Evolutionary conservation across 148 eudicot species (phyloP), one percentile per base, ranked within the genome.

Genomic region (Cornus suecica): DNA sequence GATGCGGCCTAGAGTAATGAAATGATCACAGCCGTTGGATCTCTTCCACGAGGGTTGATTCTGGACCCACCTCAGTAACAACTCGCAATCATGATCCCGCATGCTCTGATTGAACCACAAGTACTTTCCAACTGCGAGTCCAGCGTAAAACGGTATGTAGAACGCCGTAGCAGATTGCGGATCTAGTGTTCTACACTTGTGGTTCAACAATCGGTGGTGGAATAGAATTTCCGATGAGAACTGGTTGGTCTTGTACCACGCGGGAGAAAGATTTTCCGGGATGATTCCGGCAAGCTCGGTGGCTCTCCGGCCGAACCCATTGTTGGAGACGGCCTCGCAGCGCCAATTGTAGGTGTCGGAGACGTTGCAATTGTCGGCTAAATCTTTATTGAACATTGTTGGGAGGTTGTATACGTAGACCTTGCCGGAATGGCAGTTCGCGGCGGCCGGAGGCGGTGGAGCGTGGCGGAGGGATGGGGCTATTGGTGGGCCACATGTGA

Each of bases 121-220:
- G 76, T 85, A 82, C 73, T 82, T 84, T 13, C 89, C 90, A 4
- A 87, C 89, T 15, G 93, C 87, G 23, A 87, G 86, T 24, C 90
- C 93, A 61, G 85, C 88, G 82, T 89, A 89, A 61, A 89, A 89
- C n/a, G 93, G 93, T 16, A 89, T 80, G 81, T 87, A 89, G 80
- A 76, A 89, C 28, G 90, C 93, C 37, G 87, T 72, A 68, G 93
- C 93, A 3, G 82, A 76, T 77, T 79, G 80, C 2, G 89, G 85
- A 29, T 85, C 82, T 26, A 65, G 16, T 0, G 93, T 87, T 24
- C 90, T 73, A 75, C 93, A 89, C 27, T 65, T 66, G 73, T 89
- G 79, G 27, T 66, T 72, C 70, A 85, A 30, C 2, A 89, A 24
- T 32, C 89, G 77, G 71, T 84, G 75, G 52, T 89, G 90, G 51